Evolutionary conservation across 2,329 filamentous ascomycete species (phyloP).

Genomic region (Beauveria bassiana): DNA sequence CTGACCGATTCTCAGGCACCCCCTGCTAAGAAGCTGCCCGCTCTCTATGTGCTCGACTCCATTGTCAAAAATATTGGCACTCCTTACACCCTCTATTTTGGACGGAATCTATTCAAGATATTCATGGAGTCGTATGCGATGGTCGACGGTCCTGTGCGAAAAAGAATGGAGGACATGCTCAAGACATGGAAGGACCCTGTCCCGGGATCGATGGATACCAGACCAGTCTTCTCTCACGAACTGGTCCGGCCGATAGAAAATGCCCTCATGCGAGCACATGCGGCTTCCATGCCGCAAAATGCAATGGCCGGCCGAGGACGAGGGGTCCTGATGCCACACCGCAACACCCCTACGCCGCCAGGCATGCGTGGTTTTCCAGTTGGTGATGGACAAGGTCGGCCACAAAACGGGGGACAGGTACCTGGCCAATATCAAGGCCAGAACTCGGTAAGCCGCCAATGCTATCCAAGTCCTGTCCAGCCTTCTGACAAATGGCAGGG

Average conservation of each 20-base stretch:
- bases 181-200: constrained; percentile 98
- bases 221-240: constrained; percentile 83
- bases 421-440: constrained; percentile 14
- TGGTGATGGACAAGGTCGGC: constrained; percentile 20
- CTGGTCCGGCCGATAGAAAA: constrained; percentile 89
- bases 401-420: constrained; percentile 26
- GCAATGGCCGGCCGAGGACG: constrained; percentile 38
- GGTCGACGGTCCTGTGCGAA: constrained; percentile 73
- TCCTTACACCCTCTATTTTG: constrained; percentile 92
- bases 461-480: background rate
- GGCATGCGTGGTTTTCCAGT: constrained; percentile 24
- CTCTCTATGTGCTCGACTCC: constrained; percentile 96
- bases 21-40: constrained; percentile 82
- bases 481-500: constrained; percentile 14
- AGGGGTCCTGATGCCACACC: constrained; percentile 49
- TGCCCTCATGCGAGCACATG: constrained; percentile 75
- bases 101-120: constrained; percentile 81
- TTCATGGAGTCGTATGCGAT: constrained; percentile 96
- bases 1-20: constrained; percentile 59
- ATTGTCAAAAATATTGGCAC: constrained; percentile 98
- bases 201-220: constrained; percentile 84
- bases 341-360: constrained; percentile 69
- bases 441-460: background rate
- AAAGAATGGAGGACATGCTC: constrained; percentile 94
- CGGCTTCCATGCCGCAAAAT: constrained; percentile 49